phyloP scores from a whole-genome alignment of 169 alveolate species.

The Perkinsus olseni region DNA sequence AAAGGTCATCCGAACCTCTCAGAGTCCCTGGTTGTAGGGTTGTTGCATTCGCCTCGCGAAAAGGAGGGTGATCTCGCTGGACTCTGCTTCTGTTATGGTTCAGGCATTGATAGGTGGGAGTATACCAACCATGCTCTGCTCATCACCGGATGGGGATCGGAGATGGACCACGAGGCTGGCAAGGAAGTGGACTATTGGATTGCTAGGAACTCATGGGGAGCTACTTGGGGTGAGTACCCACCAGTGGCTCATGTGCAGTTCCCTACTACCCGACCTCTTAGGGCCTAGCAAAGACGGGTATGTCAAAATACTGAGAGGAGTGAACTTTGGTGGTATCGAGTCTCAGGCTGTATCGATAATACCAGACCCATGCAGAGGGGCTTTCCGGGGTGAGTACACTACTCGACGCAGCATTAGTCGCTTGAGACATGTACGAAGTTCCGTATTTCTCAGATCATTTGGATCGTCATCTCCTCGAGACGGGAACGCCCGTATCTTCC shows the following conservation, averaged over 20 bases:
- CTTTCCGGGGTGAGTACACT: background rate
- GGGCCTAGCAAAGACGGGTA: conserved; percentile 17
- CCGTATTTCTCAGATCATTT: background rate
- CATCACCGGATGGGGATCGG: conserved; percentile 30
- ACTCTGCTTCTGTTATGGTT: too few relatives aligned
- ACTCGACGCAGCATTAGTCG: background rate
- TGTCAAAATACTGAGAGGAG: conserved; percentile 34
- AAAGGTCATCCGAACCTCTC: too few relatives aligned
- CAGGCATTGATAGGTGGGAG: conserved; percentile 26
- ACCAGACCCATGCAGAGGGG: conserved; percentile 30
- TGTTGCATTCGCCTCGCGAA: too few relatives aligned
- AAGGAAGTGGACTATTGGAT: conserved; percentile 32
- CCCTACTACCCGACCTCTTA: background rate
- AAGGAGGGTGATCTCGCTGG: too few relatives aligned
- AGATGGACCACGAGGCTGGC: conserved; percentile 4
- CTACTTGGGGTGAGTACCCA: conserved; percentile 19
- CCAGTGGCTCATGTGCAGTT: background rate
- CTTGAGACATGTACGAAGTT: background rate
- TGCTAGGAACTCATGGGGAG: conserved; percentile 34
- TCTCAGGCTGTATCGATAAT: conserved; percentile 29
- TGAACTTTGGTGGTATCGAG: conserved; percentile 33
- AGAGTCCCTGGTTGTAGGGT: too few relatives aligned
- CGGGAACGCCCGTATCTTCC: background rate
- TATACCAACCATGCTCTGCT: conserved; percentile 32
- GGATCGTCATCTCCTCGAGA: background rate